Evolutionary conservation across 495 filamentous ascomycete genomes (phyloP).

Genomic region (Penicillium flavigenum): DNA sequence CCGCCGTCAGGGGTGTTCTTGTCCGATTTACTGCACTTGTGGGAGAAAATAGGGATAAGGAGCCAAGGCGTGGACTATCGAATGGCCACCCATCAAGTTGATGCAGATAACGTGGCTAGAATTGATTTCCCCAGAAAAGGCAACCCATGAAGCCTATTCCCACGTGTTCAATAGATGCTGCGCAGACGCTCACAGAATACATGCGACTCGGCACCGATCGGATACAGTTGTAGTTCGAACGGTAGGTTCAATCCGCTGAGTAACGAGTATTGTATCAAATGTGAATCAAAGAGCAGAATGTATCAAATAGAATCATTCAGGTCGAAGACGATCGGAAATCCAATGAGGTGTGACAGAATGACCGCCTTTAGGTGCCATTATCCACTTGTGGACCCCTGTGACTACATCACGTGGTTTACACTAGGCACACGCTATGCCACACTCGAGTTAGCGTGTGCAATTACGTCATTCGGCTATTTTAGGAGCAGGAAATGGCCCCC

Average conservation of each 20-base stretch:
- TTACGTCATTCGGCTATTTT: constrained; percentile 2
- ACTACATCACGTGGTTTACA: constrained; percentile 1
- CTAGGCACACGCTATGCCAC: not conserved
- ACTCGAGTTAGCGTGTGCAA: not conserved
- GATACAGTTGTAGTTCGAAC: not conserved
- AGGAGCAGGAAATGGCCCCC: not conserved
- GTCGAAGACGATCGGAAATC: not conserved
- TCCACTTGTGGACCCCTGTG: constrained; percentile 1
- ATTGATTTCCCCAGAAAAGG: not conserved
- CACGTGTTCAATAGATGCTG: constrained; percentile 3
- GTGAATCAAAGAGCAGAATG: not conserved
- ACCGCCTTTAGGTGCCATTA: constrained; percentile 6
- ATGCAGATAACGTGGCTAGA: not conserved
- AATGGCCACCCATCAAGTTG: constrained; percentile 19
- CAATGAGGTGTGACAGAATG: not conserved
- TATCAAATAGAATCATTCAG: not conserved
- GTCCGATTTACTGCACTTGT: constrained; percentile 14
- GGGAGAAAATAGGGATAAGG: constrained; percentile 23
- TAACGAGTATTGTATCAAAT: not conserved
- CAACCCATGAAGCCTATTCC: constrained; percentile 4
- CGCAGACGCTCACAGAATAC: not conserved
- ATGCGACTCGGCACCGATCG: not conserved
- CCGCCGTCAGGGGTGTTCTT: constrained; percentile 6
- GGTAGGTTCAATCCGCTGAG: not conserved
- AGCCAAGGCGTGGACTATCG: constrained; percentile 4